Conservation (phyloP, 352 stramenopile species). For the Phytopythium ostracodes region DNA sequence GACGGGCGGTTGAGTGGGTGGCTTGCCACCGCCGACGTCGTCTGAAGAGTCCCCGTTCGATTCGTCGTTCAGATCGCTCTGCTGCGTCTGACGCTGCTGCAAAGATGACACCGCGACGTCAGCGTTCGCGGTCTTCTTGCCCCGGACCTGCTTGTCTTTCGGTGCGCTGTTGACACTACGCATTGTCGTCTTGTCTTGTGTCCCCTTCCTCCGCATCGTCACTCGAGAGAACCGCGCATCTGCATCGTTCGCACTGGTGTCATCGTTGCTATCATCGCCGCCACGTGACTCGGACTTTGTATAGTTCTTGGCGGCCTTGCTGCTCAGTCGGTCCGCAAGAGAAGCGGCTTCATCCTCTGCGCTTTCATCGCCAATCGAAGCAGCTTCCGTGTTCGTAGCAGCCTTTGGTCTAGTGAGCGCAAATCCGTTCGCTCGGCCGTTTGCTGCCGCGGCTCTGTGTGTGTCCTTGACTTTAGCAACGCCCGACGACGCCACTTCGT, state of each 20-base stretch:
- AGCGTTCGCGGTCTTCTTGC: neutral
- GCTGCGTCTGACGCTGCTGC: neutral
- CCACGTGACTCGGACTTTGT: neutral
- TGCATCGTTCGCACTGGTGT: neutral
- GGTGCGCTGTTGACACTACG: neutral
- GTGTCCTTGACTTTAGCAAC: neutral
- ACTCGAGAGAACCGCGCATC: neutral
- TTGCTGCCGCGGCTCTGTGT: neutral
- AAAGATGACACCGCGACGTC: neutral
- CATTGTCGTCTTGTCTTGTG: neutral
- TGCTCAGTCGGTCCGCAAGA: neutral
- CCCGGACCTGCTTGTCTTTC: neutral
- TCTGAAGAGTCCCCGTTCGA: neutral
- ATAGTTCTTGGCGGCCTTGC: neutral
- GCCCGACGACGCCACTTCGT: conserved; percentile 6
- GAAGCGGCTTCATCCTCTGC: neutral
- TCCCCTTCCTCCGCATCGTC: neutral
- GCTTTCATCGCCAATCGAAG: neutral
- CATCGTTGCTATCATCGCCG: neutral
- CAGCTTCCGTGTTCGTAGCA: neutral
- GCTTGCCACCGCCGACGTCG: neutral
- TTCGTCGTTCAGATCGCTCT: neutral
- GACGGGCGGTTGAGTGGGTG: too few species aligned
- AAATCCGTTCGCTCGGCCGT: neutral
- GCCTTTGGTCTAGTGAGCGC: too few species aligned